Evolutionary conservation across 495 filamentous ascomycete species (phyloP).

Genomic region (Bacidia gigantensis): DNA sequence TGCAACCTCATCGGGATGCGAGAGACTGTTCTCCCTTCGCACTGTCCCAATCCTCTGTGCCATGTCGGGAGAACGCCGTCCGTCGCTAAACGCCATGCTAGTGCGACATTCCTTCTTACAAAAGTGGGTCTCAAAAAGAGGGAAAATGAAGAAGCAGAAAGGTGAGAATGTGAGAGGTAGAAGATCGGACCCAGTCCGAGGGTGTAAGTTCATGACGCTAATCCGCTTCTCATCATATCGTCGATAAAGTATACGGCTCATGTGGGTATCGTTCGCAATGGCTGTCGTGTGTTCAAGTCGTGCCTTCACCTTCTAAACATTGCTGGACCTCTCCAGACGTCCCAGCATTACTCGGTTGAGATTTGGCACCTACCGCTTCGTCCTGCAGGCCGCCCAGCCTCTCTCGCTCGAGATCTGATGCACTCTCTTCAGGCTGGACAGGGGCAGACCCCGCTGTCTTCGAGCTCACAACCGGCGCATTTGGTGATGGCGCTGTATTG

Average conservation of each 20-base stretch:
- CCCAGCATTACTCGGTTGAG: constrained; percentile 8
- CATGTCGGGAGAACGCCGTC: background rate
- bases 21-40: too few relatives aligned
- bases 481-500: constrained; percentile 13
- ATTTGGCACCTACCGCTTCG: constrained; percentile 16
- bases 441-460: constrained; percentile 7
- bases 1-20: background rate
- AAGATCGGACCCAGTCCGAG: too few relatives aligned
- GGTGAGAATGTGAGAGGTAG: too few relatives aligned
- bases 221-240: too few relatives aligned
- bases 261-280: too few relatives aligned
- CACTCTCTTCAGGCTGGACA: constrained; percentile 12
- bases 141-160: too few relatives aligned
- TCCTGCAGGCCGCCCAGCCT: constrained; percentile 15
- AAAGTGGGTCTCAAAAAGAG: background rate
- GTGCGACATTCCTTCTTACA: background rate
- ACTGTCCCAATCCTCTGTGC: too few relatives aligned
- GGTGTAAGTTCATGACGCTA: too few relatives aligned
- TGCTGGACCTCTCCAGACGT: constrained; percentile 11
- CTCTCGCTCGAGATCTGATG: constrained; percentile 12
- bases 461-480: constrained; percentile 7
- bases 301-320: background rate
- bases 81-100: background rate
- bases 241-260: too few relatives aligned
- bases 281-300: too few relatives aligned